These are phyloP conservation scores for Debaryomyces maramus DNA, from an alignment of 805 yeast species.

Conservation along the genomic window DNA sequence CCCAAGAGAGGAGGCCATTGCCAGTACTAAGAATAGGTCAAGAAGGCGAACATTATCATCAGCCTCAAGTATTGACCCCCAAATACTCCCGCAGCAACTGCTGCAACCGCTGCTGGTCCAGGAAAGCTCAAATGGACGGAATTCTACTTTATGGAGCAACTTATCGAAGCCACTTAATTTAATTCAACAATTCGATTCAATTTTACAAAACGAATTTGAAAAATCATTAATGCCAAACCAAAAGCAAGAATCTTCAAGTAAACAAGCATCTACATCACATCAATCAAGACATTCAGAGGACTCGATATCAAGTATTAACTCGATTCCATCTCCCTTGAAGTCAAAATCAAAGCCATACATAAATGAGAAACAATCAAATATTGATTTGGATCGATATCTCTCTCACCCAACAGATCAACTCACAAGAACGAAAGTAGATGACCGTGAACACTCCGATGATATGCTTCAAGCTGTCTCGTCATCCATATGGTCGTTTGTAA, in stretches of 20 bases:
- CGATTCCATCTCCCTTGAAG: constrained; percentile 27
- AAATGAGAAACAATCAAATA: constrained; percentile 2
- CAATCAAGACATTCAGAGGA: constrained; percentile 25
- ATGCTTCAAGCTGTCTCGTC: constrained; percentile 42
- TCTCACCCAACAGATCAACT: not conserved
- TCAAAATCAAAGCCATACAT: constrained; percentile 15
- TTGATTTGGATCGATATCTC: constrained; percentile 10
- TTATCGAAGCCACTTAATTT: constrained; percentile 56
- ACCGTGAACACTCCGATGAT: constrained; percentile 24
- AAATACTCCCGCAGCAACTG: not conserved
- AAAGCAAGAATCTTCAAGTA: not conserved
- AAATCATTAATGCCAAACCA: constrained; percentile 28
- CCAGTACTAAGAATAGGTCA: constrained; percentile 28
- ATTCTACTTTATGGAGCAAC: constrained; percentile 32
- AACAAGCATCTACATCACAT: not conserved
- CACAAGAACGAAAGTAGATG: not conserved
- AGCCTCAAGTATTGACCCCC: constrained; percentile 1
- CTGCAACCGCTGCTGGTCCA: not conserved
- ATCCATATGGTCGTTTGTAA: constrained; percentile 45
- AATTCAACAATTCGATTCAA: constrained; percentile 66
- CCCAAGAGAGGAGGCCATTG: constrained; percentile 29
- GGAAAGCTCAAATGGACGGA: constrained; percentile 6
- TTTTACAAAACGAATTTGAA: constrained; percentile 66
- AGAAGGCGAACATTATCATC: constrained; percentile 17
- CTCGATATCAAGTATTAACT: constrained; percentile 22